These are phyloP conservation scores for Rhodosporidiobolus sp. DNA, from an alignment of 768 basidiomycete species.

Conservation along the genomic window DNA sequence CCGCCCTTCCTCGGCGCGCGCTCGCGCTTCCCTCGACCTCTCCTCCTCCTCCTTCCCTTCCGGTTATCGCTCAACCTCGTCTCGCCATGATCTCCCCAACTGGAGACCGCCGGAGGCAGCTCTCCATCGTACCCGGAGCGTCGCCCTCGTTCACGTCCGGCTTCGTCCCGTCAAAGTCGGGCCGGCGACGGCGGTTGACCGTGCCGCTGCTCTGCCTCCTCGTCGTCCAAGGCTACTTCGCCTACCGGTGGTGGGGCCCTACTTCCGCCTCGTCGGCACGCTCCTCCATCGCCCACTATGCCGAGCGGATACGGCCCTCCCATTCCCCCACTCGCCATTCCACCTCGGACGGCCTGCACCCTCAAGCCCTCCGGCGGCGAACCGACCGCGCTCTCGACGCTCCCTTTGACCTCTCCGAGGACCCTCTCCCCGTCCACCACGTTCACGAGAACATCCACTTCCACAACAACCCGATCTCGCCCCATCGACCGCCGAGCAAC, in stretches of 20 bases:
- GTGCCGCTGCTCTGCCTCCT: conserved; percentile 20
- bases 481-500: conserved; percentile 24
- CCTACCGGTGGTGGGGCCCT: conserved; percentile 10
- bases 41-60: no score
- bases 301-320: conserved; percentile 3
- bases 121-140: not conserved
- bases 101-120: conserved; percentile 16
- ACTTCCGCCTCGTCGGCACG: not conserved
- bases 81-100: conserved; percentile 39
- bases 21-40: no score
- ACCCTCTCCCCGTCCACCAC: conserved; percentile 36
- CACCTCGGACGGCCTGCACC: not conserved
- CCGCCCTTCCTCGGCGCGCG: no score
- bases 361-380: not conserved
- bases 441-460: conserved; percentile 29
- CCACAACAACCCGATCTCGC: conserved; percentile 34
- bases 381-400: conserved; percentile 12
- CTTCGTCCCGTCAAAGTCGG: not conserved
- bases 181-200: conserved; percentile 15
- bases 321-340: not conserved
- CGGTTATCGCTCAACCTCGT: no score
- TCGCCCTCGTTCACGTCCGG: not conserved
- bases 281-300: not conserved
- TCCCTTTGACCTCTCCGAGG: conserved; percentile 17
- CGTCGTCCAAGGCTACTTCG: conserved; percentile 16